Evolutionary conservation across 1,139 yeast species (phyloP).

Genomic region (Suhomyces anneliseae): DNA sequence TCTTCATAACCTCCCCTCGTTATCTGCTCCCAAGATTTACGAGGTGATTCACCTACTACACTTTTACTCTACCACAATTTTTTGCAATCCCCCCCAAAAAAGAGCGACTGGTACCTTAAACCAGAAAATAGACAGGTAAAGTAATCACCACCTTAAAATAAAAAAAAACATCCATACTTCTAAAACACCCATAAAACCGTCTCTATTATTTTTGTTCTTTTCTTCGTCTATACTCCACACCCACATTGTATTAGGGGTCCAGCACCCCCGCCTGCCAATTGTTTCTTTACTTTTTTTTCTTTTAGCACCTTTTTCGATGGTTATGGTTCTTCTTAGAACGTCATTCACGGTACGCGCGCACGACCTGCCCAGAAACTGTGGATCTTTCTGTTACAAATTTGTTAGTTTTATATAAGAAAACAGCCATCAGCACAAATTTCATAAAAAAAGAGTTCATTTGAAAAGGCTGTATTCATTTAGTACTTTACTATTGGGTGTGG

Average conservation of each 20-base stretch:
- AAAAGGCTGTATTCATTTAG: not conserved
- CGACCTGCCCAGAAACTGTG: conserved; percentile 1
- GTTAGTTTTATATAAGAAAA: not conserved
- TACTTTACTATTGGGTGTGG: not conserved
- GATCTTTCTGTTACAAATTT: not conserved
- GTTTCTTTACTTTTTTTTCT: too few species aligned
- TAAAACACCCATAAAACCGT: too few species aligned
- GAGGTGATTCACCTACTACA: not conserved
- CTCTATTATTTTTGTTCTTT: too few species aligned
- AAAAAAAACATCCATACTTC: too few species aligned
- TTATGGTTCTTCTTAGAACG: not conserved
- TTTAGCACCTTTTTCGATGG: not conserved
- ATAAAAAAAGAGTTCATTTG: not conserved
- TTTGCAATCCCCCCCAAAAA: too few species aligned
- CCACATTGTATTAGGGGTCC: too few species aligned
- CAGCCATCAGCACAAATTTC: not conserved
- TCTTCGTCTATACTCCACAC: too few species aligned
- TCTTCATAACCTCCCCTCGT: not conserved
- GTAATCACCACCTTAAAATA: too few species aligned
- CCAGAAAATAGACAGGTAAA: too few species aligned
- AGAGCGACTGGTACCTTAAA: too few species aligned
- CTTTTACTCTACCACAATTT: not conserved
- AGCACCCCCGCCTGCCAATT: too few species aligned
- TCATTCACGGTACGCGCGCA: not conserved
- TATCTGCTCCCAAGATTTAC: not conserved